Conservation (phyloP, 2,329 filamentous ascomycete genomes). For the Diaporthe caulivora region DNA sequence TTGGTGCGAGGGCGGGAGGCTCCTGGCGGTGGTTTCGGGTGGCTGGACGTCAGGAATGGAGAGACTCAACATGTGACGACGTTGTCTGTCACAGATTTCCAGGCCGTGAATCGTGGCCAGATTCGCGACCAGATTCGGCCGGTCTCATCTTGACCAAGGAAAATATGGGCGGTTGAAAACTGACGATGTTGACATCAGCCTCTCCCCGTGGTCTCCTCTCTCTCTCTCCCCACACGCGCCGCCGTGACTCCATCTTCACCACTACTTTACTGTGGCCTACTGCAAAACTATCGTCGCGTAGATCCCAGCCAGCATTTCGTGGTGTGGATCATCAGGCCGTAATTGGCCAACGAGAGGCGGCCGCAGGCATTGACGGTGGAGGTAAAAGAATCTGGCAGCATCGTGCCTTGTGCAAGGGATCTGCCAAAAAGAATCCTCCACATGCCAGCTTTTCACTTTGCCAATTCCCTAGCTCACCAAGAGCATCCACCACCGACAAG, state of each 20-base stretch:
- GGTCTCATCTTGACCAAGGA: not conserved
- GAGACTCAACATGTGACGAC: not conserved
- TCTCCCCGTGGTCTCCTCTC: not conserved
- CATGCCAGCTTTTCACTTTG: not conserved
- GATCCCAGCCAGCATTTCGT: not conserved
- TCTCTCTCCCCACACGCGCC: not conserved
- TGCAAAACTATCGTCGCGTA: not conserved
- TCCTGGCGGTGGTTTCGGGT: not conserved
- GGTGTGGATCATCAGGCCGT: constrained; percentile 3
- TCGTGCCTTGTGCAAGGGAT: constrained; percentile 23
- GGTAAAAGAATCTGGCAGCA: constrained; percentile 8
- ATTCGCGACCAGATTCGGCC: constrained; percentile 3
- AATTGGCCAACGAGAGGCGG: not conserved
- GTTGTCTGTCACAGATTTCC: not conserved
- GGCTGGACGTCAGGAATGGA: constrained; percentile 1
- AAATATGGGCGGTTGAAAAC: constrained; percentile 7
- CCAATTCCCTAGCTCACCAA: constrained; percentile 4
- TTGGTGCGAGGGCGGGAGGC: not conserved
- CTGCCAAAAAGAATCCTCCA: not conserved
- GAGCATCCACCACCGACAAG: not conserved
- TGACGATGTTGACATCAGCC: constrained; percentile 30
- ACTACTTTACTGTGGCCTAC: not conserved
- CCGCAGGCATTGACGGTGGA: not conserved
- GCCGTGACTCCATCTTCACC: not conserved
- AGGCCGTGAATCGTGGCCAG: not conserved